Conservation (phyloP, 805 yeast species). For the Torulaspora microellipsoides region DNA sequence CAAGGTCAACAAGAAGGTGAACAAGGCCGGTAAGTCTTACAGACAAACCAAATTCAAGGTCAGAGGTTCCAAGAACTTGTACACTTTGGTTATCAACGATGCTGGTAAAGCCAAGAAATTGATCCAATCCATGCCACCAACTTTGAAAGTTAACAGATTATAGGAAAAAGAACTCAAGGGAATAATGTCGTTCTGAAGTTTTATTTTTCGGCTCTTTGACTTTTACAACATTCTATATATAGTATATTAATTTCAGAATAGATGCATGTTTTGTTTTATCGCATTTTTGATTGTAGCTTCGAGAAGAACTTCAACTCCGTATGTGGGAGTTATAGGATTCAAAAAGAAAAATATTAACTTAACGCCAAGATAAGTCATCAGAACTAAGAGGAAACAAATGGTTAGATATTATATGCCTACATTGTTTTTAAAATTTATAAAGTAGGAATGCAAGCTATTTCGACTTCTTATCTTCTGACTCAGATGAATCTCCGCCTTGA, state of each 20-base stretch:
- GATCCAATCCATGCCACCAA: conserved; percentile 96
- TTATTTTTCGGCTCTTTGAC: conserved; percentile 1
- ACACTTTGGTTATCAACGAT: conserved; percentile 94
- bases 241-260: conserved; percentile 15
- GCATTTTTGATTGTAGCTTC: background rate
- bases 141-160: conserved; percentile 61
- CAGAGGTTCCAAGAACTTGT: conserved; percentile 90
- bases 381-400: background rate
- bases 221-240: conserved; percentile 13
- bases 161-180: conserved; percentile 24
- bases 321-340: too few species aligned
- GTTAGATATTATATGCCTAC: background rate
- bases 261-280: conserved; percentile 19
- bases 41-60: conserved; percentile 98
- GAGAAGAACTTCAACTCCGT: too few species aligned
- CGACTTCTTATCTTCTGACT: conserved; percentile 4
- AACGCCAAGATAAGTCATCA: too few species aligned
- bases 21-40: conserved; percentile 76
- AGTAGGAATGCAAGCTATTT: background rate
- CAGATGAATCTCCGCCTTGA: background rate
- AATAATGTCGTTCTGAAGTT: too few species aligned
- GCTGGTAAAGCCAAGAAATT: conserved; percentile 96
- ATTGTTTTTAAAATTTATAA: background rate
- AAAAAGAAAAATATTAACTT: too few species aligned
- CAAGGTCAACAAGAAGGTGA: conserved; percentile 84